Base-by-base conservation (phyloP, 345 rosid species). In the Excoecaria agallocha region DNA sequence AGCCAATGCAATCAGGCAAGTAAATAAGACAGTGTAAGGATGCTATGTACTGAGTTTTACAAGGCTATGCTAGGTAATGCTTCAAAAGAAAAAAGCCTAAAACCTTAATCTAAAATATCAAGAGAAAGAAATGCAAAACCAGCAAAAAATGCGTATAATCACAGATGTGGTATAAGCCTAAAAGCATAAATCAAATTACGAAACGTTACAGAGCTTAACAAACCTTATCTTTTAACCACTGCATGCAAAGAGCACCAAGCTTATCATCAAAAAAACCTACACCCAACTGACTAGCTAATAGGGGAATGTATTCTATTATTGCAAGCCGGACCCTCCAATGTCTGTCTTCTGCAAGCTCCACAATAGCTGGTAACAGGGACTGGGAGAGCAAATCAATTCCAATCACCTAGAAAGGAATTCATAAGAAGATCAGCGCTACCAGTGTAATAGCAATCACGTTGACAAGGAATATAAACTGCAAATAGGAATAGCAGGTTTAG, bases 311-410 rank as follows among this genome's bases (percentile, higher is more conserved):
- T 81, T 94, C 98, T 62, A 94, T 94, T 78, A 94, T 92, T 72
- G 98, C 97, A 79, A 94, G 97, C 35, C 97, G 86, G 54, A 94
- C 97, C 78, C 97, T 89, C 98, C 98, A 94, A 64, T 94, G 98
- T 74, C 94, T 88, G 83, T 94, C 98, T 87, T 92, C 97, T 1
- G 97, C 97, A 82, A 94, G 97, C 87, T 94, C 98, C 65, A 92
- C 98, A 64, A 94, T 94, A 60, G 98, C 98, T 59, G 98, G 98
- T 78, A 94, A 79, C 67, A 94, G 84, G 52, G 97, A 94, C 70
- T 89, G 98, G 49, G 97, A 94, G 70, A 94, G 85, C 73, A 94
- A 87, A 88, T 94, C 98, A 69, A 94, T 94, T 83, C 97, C 98
- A 74, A 92, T 89, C 57, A 94, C 97, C 98, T 94, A 90, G 77